Conservation (phyloP, 805 yeast species). For the Komagataella pseudopastoris region DNA sequence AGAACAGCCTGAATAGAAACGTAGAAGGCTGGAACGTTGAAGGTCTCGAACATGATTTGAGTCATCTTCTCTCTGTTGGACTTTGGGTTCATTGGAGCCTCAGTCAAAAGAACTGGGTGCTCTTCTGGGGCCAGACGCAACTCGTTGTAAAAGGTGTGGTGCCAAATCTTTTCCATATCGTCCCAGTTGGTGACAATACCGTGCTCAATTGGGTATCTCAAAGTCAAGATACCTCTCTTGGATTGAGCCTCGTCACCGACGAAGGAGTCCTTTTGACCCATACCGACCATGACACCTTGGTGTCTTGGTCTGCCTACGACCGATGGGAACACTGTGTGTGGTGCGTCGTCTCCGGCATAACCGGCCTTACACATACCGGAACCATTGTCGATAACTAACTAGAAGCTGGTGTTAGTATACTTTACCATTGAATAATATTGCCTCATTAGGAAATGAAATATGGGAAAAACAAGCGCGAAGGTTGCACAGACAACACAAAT, state of each 20-base stretch:
- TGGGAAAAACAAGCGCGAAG: background rate
- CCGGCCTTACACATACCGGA: constrained; percentile 99
- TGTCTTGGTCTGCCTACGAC: constrained; percentile 99
- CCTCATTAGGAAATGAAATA: background rate
- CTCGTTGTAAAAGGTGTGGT: constrained; percentile 99
- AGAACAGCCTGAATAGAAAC: constrained; percentile 97
- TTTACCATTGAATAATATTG: background rate
- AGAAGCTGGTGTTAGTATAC: constrained; percentile 3
- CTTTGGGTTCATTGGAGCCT: constrained; percentile 99
- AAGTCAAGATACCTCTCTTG: constrained; percentile 98
- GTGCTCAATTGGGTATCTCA: constrained; percentile 99
- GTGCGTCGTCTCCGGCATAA: constrained; percentile 99
- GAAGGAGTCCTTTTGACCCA: constrained; percentile 99
- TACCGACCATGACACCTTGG: constrained; percentile 99
- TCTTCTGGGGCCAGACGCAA: constrained; percentile 99
- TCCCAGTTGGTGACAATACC: constrained; percentile 99
- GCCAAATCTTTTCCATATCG: constrained; percentile 99
- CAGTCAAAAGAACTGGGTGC: constrained; percentile 98
- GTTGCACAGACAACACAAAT: background rate
- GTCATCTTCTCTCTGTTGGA: constrained; percentile 99
- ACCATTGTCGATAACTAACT: constrained; percentile 93
- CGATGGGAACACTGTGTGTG: constrained; percentile 99
- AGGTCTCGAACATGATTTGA: constrained; percentile 97
- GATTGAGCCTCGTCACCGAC: constrained; percentile 99
- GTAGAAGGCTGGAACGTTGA: constrained; percentile 99